Base-by-base conservation (phyloP, 228 moss, liverwort and hornwort species). In the Sphagnum magellanicum region DNA sequence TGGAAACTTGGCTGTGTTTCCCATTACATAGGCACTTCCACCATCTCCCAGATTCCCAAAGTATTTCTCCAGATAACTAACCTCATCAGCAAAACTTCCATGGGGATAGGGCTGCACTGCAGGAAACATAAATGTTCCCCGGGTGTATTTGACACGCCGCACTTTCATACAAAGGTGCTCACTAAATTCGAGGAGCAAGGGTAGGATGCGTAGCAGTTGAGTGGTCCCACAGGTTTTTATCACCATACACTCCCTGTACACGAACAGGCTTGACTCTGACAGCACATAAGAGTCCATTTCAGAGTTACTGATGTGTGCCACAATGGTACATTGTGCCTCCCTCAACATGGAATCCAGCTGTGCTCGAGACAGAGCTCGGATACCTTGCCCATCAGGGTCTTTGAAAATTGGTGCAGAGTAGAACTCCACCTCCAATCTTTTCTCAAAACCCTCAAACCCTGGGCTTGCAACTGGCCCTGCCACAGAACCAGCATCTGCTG, bases 161-260 rank as follows among this genome's bases (percentile, higher is more conserved):
- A 89, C 79, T 64, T 78, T 87, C 77, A 98, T 50, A 0, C 83
- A 73, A 51, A 91, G 71, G n/a, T 77, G 81, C 0, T 67, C 75
- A 1, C 85, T 69, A 6, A 87, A 81, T 12, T 88, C 84, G 55
- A 98, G 71, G 47, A 98, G 64, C 50, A 63, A 9, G 51, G 91
- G 90, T 65, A 94, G 72, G 14, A 87, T 81, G 47, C 83, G 74
- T 73, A 98, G 71, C n/a, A 98, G 84, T 75, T 87, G 81, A 5
- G 98, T 98, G 1, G 98, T 98, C 48, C 98, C 98, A 60, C 98
- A 98, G 6, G 98, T 98, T 76, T 98, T 98, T 64, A 98, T 72
- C 46, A 98, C 81, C 12, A 89, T 66, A 65, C 79, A 74, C 71
- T 79, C 69, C 4, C 91, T 84, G 65, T 91, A 91, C 16, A 98